Evolutionary conservation across 2,329 filamentous ascomycete genomes (phyloP).

Genomic region (Exophiala sp.): DNA sequence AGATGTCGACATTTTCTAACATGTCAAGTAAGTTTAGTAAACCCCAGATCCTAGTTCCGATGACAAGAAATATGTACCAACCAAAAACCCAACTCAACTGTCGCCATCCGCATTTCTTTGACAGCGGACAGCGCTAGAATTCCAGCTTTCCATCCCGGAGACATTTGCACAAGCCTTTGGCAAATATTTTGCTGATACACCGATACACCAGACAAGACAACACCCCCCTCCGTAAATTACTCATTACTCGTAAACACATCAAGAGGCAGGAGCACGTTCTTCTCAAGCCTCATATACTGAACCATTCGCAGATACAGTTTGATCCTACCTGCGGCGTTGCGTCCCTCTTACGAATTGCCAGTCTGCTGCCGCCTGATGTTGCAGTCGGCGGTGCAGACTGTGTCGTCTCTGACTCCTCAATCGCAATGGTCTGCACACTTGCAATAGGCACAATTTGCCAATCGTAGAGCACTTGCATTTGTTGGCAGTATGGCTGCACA

Average conservation of each 20-base stretch:
- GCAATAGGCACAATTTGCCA: constrained; percentile 41
- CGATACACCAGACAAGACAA: not conserved
- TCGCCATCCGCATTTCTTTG: not conserved
- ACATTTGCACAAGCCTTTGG: not conserved
- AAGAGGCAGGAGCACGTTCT: not conserved
- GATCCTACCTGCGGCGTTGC: constrained; percentile 20
- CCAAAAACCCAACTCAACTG: not conserved
- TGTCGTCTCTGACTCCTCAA: constrained; percentile 24
- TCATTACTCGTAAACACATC: constrained; percentile 24
- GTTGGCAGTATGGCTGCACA: constrained; percentile 56
- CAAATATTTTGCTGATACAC: not conserved
- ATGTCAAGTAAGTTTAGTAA: too few species aligned
- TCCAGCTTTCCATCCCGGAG: not conserved
- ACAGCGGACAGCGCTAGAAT: not conserved
- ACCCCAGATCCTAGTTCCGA: too few species aligned
- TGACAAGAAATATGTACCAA: not conserved
- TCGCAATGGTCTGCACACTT: constrained; percentile 20
- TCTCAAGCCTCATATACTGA: constrained; percentile 17
- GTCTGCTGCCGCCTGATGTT: constrained; percentile 2
- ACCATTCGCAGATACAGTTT: constrained; percentile 29
- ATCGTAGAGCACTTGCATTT: constrained; percentile 58
- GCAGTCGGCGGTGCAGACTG: constrained; percentile 1
- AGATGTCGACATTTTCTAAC: too few species aligned
- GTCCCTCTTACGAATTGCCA: constrained; percentile 4
- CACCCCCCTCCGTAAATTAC: not conserved